Evolutionary conservation across 2,329 filamentous ascomycete genomes (phyloP), one percentile per base, ranked within the genome.

Genomic region (Nothophoma quercina): DNA sequence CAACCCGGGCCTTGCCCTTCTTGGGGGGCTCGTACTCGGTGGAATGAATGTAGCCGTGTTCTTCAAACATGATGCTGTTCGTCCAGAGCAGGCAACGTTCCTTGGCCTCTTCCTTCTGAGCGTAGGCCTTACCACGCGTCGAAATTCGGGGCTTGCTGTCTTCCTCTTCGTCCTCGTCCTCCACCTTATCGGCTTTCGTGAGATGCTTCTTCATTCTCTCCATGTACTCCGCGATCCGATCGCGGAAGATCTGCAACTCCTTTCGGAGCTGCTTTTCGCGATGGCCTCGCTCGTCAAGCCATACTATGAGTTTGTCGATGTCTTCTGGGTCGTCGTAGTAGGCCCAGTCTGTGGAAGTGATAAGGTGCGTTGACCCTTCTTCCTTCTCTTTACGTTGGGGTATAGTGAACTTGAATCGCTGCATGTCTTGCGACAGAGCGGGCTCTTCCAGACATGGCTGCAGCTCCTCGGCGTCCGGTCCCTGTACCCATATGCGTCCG

Each of bases 401-500:
- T 1, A 96, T 87, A 1, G 90, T 96, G 78, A 93, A 88, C 60
- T 88, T 83, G 75, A 95, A 95, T 59, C 87, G 85, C 52, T 83
- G 82, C 68, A 85, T 83, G 73, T 97, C 96, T 68, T 91, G 86
- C 51, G 87, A 83, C 71, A 91, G 85, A 55, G 88, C 83, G 15
- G 91, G 87, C 6, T 85, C 78, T 40, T 69, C 67, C 28, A 72
- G 34, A 41, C 70, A 69, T 0, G 83, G 78, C 16, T 69, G 64
- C 60, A 95, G 80, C 59, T 97, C 91, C 70, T 96, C 84, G 50
- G 93, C 88, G 70, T 96, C 91, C 0, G 95, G 95, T 0, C 95
- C 95, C 75, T 99, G 95, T 12, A 99, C 87, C 95, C 95, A 99
- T 50, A 99, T 83, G 52, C 93, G 90, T 7, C 91, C 95, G 71